Base-by-base conservation (phyloP, 108 stramenopile genomes). In the Nannochloropsis salina region DNA sequence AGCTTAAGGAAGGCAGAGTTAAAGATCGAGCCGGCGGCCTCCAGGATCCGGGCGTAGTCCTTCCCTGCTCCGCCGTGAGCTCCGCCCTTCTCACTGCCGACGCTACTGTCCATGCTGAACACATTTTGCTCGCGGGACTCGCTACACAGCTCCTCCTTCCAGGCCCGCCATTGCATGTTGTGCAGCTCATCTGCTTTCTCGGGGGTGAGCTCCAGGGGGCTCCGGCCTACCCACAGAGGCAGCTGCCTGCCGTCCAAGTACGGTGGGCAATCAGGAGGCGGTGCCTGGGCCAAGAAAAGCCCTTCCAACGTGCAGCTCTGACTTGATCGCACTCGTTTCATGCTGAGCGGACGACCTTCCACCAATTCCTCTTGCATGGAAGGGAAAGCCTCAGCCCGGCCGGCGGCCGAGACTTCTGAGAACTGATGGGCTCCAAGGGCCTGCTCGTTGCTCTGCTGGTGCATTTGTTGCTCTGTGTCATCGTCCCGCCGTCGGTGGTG, bases 191-290 rank as follows among this genome's bases (percentile, higher is more conserved):
- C 61, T n/a, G n/a, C 61, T n/a, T 74, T 74, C 61, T 74, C 61
- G 2, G 61, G 61, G 61, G 61, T 74, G 20, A 74, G 61, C 61
- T 74, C 61, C 6, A 74, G 20, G 3, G 61, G 61, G 20, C 20
- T 74, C 20, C 61, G 61, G 61, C 61, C 61, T n/a, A 74, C 61
- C 61, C 61, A 74, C 20, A 74, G 61, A 74, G 61, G 61, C 15
- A 74, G 61, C 61, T 74, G 61, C 61, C 6, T 74, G 20, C 61
- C 61, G n/a, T 74, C 61, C 20, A 74, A n/a, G 61, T 74, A 74
- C 20, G 61, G 61, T n/a, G 61, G 61, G 61, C 61, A 74, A n/a
- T 74, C 61, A 74, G 61, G 61, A 74, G 61, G 61, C 20, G 61
- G 61, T 4, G 61, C 20, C 61, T 74, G 61, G 61, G 61, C 61